Conservation (phyloP, 352 stramenopile genomes). For the Elongisporangium prolatum region DNA sequence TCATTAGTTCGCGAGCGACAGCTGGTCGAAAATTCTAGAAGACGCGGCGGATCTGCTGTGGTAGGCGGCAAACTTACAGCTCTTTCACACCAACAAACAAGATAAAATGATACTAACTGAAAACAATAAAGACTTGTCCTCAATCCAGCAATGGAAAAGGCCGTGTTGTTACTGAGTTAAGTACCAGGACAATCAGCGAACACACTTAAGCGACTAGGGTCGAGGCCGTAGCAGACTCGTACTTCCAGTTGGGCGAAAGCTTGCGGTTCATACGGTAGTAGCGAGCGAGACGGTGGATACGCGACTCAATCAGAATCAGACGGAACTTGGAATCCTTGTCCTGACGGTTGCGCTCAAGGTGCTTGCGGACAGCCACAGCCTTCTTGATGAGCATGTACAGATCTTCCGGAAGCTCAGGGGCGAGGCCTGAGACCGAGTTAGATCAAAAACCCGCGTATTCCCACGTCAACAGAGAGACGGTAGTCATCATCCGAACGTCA, state of each 20-base stretch:
- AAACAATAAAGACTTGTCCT: slow-evolving; percentile 13
- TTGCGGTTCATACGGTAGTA: slow-evolving; percentile 99
- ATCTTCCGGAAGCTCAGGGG: slow-evolving; percentile 99
- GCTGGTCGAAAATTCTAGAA: slow-evolving; percentile 30
- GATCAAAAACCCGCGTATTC: slow-evolving; percentile 64
- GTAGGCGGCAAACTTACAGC: not conserved
- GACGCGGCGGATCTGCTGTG: slow-evolving; percentile 3
- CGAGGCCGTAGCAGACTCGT: slow-evolving; percentile 98
- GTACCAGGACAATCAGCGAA: not conserved
- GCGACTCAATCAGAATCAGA: slow-evolving; percentile 99
- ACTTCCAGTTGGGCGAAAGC: slow-evolving; percentile 99
- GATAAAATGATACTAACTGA: not conserved
- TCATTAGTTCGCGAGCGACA: slow-evolving; percentile 14
- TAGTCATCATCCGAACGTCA: slow-evolving; percentile 68
- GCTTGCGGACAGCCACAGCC: slow-evolving; percentile 99
- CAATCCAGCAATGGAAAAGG: slow-evolving; percentile 30
- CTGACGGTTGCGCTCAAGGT: slow-evolving; percentile 99
- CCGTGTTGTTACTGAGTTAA: slow-evolving; percentile 5
- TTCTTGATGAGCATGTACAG: slow-evolving; percentile 99
- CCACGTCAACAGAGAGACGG: slow-evolving; percentile 74
- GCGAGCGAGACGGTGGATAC: slow-evolving; percentile 97
- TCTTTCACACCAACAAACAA: no score
- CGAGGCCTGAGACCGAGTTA: slow-evolving; percentile 75
- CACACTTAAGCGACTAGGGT: slow-evolving; percentile 97
- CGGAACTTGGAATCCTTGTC: slow-evolving; percentile 99